Evolutionary conservation across 176 grass and related monocot genomes (phyloP).

Genomic region (Triticum monococcum): DNA sequence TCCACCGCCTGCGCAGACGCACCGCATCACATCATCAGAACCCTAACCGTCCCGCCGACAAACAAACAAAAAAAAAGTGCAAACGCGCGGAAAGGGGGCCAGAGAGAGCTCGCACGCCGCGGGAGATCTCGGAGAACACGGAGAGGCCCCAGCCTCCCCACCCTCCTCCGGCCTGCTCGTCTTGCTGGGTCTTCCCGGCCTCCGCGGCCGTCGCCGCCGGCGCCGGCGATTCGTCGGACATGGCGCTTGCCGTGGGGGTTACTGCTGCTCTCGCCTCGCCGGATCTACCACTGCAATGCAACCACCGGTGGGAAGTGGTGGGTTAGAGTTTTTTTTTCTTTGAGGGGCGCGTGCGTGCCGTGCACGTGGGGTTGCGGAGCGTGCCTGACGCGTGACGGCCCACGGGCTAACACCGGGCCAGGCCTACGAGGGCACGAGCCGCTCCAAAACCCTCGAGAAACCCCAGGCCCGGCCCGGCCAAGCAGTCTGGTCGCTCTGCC

Average conservation of each 20-base stretch:
- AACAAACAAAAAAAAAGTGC: neutral
- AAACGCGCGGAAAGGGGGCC: neutral
- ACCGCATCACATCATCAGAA: conserved; percentile 27
- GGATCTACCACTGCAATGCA: conserved; percentile 58
- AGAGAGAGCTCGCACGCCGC: conserved; percentile 44
- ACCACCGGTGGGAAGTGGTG: conserved; percentile 27
- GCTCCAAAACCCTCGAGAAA: conserved; percentile 28
- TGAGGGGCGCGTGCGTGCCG: conserved; percentile 2
- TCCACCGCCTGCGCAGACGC: conserved; percentile 69
- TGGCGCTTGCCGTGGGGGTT: conserved; percentile 39
- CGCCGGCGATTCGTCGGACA: conserved; percentile 45
- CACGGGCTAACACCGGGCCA: neutral
- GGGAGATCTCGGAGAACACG: conserved; percentile 95
- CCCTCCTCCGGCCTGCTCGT: conserved; percentile 41
- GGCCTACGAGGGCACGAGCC: neutral
- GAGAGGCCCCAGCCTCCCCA: conserved; percentile 95
- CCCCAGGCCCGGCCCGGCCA: conserved; percentile 6
- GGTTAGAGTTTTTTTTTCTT: too few relatives aligned
- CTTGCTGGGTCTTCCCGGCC: neutral
- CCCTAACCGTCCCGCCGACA: neutral
- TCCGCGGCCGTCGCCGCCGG: neutral
- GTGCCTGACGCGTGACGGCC: neutral
- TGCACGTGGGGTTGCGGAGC: conserved; percentile 17
- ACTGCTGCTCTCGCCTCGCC: conserved; percentile 2
- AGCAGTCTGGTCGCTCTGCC: neutral